A percentile compares a stretch with the other conserved stretches of the same genome.
Evolutionary conservation across 2,329 filamentous ascomycete genomes (phyloP).

Genomic region (Massarina eburnea): DNA sequence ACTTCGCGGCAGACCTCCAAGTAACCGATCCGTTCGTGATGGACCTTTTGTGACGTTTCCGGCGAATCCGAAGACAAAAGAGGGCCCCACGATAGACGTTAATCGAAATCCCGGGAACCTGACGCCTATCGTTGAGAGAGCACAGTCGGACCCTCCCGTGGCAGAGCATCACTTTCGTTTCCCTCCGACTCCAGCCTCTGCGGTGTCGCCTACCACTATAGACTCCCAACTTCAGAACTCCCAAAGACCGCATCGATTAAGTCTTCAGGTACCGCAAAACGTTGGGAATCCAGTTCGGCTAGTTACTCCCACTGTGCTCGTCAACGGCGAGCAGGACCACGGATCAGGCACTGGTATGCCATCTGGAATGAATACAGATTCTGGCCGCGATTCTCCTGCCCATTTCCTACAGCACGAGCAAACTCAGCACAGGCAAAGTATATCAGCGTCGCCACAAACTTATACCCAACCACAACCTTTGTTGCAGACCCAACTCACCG

Average conservation of each 20-base stretch:
- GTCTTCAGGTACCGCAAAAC: slow-evolving; percentile 65
- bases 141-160: slow-evolving; percentile 43
- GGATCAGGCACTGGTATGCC: slow-evolving; percentile 26
- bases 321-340: slow-evolving; percentile 52
- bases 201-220: slow-evolving; percentile 34
- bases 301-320: slow-evolving; percentile 60
- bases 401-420: slow-evolving; percentile 20
- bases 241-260: slow-evolving; percentile 55
- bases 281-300: slow-evolving; percentile 62
- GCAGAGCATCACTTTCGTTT: slow-evolving; percentile 40
- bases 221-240: slow-evolving; percentile 23
- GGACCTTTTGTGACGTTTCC: slow-evolving; percentile 71
- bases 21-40: slow-evolving; percentile 66
- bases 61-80: slow-evolving; percentile 57
- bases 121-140: slow-evolving; percentile 48
- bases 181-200: slow-evolving; percentile 43
- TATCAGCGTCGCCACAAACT: slow-evolving; percentile 21
- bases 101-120: slow-evolving; percentile 45
- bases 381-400: slow-evolving; percentile 19
- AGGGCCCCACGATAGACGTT: slow-evolving; percentile 50
- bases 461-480: slow-evolving; percentile 35
- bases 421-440: slow-evolving; percentile 7
- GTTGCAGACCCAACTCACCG: slow-evolving; percentile 18
- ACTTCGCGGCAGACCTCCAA: slow-evolving; percentile 76
- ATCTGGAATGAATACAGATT: slow-evolving; percentile 23